Conservation (phyloP, 169 alveolate species). For the Plasmodium cynomolgi region DNA sequence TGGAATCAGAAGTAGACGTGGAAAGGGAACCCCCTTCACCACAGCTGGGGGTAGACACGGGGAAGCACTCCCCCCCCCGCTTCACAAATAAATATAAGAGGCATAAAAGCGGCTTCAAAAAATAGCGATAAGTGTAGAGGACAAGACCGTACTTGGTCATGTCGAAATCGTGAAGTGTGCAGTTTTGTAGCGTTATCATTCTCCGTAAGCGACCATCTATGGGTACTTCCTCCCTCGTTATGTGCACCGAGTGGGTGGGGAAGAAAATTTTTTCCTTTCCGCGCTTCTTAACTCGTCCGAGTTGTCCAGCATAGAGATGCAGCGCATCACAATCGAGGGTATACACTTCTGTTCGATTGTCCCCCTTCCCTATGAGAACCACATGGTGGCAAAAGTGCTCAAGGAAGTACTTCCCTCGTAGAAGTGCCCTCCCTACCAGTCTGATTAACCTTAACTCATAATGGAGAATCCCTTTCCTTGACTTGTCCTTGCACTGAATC, state of each 20-base stretch:
- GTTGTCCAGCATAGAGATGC: background rate
- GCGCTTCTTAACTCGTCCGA: background rate
- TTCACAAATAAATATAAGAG: conserved; percentile 16
- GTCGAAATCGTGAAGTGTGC: conserved; percentile 42
- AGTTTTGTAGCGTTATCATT: conserved; percentile 11
- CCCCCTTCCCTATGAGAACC: background rate
- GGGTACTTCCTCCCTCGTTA: background rate
- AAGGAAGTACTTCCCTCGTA: conserved; percentile 18
- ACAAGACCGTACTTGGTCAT: conserved; percentile 36
- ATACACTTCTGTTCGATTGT: background rate
- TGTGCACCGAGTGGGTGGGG: background rate
- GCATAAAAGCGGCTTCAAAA: conserved; percentile 25
- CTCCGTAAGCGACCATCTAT: background rate
- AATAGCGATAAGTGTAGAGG: conserved; percentile 16
- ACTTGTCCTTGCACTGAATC: background rate
- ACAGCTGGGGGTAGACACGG: background rate
- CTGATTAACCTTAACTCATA: background rate
- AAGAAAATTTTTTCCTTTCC: background rate
- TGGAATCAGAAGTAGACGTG: background rate
- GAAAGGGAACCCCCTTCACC: background rate
- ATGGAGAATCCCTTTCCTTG: background rate
- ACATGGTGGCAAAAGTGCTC: conserved; percentile 25
- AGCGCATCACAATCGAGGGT: background rate
- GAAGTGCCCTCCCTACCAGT: background rate
- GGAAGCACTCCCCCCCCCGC: background rate